These are phyloP conservation scores for Pseudocercospora cruenta DNA, from an alignment of 2,329 filamentous ascomycete genomes.

Conservation along the genomic window DNA sequence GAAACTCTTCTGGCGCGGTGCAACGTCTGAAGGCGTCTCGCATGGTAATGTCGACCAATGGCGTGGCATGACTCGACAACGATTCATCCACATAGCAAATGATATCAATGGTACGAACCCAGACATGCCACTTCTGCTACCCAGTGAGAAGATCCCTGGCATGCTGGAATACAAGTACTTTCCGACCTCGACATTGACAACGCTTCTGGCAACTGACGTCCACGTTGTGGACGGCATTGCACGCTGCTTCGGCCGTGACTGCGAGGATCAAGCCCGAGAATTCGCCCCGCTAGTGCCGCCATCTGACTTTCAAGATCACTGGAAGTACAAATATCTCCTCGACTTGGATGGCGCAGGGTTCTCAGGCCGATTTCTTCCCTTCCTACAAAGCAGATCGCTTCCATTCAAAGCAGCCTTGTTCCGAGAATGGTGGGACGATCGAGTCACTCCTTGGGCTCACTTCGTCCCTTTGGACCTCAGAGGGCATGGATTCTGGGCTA, in stretches of 20 bases:
- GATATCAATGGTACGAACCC: constrained; percentile 56
- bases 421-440: constrained; percentile 76
- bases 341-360: constrained; percentile 71
- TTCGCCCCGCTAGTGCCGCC: constrained; percentile 51
- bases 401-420: constrained; percentile 75
- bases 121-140: constrained; percentile 61
- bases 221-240: constrained; percentile 62
- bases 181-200: constrained; percentile 57
- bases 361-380: constrained; percentile 66
- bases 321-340: constrained; percentile 71
- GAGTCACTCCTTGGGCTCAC: constrained; percentile 75
- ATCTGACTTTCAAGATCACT: constrained; percentile 60
- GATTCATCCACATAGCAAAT: constrained; percentile 72
- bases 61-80: constrained; percentile 70
- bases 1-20: constrained; percentile 75
- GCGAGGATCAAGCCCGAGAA: constrained; percentile 56
- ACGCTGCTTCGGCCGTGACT: constrained; percentile 60
- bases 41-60: constrained; percentile 54
- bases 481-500: constrained; percentile 73
- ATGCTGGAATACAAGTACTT: constrained; percentile 62
- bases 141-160: constrained; percentile 30
- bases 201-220: constrained; percentile 58
- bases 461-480: constrained; percentile 78
- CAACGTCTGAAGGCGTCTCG: constrained; percentile 60
- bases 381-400: constrained; percentile 67